Evolutionary conservation across 768 basidiomycete genomes (phyloP).

Genomic region (Tulasnella sp.): DNA sequence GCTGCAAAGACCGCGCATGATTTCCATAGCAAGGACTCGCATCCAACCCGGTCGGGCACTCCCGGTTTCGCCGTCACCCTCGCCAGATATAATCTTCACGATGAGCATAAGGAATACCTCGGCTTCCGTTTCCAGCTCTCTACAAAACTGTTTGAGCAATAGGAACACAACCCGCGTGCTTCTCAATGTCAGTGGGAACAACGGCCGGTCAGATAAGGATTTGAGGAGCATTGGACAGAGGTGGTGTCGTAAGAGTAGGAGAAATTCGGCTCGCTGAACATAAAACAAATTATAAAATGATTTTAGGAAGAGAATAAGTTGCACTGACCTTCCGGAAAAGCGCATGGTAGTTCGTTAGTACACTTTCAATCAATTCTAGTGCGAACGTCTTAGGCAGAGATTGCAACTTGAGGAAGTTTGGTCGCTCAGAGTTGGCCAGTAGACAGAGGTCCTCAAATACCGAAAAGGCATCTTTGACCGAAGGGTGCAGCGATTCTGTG

Average conservation of each 20-base stretch:
- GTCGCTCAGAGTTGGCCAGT: constrained; percentile 75
- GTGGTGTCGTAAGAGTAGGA: constrained; percentile 82
- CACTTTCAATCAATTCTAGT: constrained; percentile 94
- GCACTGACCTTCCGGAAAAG: constrained; percentile 69
- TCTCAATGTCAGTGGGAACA: constrained; percentile 85
- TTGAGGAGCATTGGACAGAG: constrained; percentile 88
- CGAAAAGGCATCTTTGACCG: constrained; percentile 77
- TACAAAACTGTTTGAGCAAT: constrained; percentile 84
- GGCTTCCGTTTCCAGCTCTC: constrained; percentile 73
- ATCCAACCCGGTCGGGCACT: constrained; percentile 65
- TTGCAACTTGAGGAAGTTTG: constrained; percentile 76
- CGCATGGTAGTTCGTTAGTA: constrained; percentile 86
- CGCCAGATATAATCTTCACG: constrained; percentile 44
- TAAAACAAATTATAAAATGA: constrained; percentile 15
- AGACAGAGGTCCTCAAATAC: constrained; percentile 92
- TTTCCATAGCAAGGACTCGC: constrained; percentile 87
- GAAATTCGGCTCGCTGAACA: constrained; percentile 69
- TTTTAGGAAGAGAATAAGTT: not conserved
- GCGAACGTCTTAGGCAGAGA: constrained; percentile 89
- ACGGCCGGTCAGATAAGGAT: constrained; percentile 68
- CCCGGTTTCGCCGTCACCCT: constrained; percentile 37
- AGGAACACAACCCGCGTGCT: constrained; percentile 92
- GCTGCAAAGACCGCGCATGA: constrained; percentile 80
- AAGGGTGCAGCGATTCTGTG: constrained; percentile 60
- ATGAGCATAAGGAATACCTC: constrained; percentile 75